Evolutionary conservation across 2,329 filamentous ascomycete species (phyloP).

Genomic region (Neobulgaria alba): DNA sequence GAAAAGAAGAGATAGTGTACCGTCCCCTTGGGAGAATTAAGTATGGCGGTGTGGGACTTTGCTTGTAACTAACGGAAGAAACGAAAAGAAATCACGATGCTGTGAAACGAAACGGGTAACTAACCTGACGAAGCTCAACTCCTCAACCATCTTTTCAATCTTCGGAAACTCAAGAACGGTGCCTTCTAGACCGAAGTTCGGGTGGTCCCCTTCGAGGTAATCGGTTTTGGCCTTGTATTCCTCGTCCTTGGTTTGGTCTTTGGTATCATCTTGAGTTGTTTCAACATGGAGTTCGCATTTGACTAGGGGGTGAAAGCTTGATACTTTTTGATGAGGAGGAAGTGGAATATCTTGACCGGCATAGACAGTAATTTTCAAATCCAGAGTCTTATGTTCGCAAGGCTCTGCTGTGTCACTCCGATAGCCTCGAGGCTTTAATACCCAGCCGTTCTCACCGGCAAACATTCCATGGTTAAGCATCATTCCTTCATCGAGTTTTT

Average conservation of each 20-base stretch:
- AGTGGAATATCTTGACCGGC: constrained; percentile 71
- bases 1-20: too few relatives aligned
- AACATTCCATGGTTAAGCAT: constrained; percentile 97
- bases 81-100: too few relatives aligned
- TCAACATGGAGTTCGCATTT: constrained; percentile 78
- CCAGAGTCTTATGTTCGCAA: constrained; percentile 43
- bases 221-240: constrained; percentile 52
- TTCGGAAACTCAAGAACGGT: constrained; percentile 50
- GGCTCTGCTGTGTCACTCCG: constrained; percentile 34
- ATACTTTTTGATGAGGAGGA: constrained; percentile 40
- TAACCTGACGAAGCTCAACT: constrained; percentile 66
- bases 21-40: too few relatives aligned
- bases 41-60: too few relatives aligned
- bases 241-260: constrained; percentile 36
- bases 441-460: constrained; percentile 70
- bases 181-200: constrained; percentile 48
- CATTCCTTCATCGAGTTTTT: constrained; percentile 83
- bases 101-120: constrained; percentile 24
- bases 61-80: too few relatives aligned
- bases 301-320: constrained; percentile 61
- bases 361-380: constrained; percentile 63
- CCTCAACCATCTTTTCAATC: constrained; percentile 51
- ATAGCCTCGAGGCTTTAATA: constrained; percentile 73
- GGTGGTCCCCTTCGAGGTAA: constrained; percentile 49
- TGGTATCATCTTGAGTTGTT: constrained; percentile 34